These are phyloP conservation scores for Fusarium veterinarium DNA, from an alignment of 2,329 filamentous ascomycete species.

Conservation along the genomic window DNA sequence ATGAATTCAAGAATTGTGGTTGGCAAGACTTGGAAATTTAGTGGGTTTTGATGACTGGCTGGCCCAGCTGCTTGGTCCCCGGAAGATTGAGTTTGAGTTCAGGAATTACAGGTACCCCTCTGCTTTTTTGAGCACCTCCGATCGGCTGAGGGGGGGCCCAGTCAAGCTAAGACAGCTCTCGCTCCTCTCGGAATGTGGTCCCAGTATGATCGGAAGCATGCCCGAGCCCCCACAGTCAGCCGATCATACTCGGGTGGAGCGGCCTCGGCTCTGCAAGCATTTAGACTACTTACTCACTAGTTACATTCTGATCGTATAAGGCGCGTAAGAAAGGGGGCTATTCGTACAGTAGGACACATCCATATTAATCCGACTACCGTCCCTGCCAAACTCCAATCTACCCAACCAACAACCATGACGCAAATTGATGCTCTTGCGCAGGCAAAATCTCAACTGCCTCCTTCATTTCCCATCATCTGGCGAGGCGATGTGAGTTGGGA, in stretches of 20 bases:
- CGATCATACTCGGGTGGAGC: not conserved
- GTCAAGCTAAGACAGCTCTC: not conserved
- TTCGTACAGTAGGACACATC: not conserved
- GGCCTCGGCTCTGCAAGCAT: not conserved
- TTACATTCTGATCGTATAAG: not conserved
- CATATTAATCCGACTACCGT: fast-evolving
- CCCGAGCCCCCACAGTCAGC: not conserved
- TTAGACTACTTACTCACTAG: not conserved
- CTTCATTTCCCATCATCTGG: not conserved
- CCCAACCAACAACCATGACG: not conserved
- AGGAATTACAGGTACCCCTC: not conserved
- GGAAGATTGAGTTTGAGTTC: no score
- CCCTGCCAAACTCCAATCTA: not conserved
- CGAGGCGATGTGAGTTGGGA: not conserved
- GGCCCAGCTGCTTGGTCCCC: not conserved
- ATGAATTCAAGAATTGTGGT: no score
- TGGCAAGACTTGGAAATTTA: not conserved
- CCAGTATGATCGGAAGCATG: not conserved
- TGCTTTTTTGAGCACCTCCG: not conserved
- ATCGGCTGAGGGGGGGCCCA: not conserved
- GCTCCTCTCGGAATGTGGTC: not conserved
- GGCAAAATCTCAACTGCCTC: not conserved
- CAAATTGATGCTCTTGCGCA: not conserved
- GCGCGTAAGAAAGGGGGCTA: not conserved
- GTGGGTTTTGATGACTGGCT: not conserved